Percentiles rank a stretch among this genome's conserved stretches.
Conservation (phyloP, 2,329 filamentous ascomycete species). For the Microsporum ferrugineum region DNA sequence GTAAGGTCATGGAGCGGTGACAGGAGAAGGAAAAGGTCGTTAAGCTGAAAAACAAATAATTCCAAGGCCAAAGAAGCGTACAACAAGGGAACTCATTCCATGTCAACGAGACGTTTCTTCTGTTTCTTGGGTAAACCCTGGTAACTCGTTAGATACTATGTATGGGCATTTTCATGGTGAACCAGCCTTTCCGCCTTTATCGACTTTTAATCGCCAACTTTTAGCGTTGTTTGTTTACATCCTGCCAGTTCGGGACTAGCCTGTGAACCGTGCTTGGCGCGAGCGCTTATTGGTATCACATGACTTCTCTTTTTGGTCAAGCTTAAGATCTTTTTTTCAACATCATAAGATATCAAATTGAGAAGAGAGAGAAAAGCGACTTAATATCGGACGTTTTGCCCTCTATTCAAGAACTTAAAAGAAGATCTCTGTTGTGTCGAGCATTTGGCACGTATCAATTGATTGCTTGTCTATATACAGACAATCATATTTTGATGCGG, state of each 20-base stretch:
- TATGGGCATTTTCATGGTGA: not conserved
- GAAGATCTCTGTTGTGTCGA: not conserved
- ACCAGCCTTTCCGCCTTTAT: slow-evolving; percentile 1
- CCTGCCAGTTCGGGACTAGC: slow-evolving; percentile 9
- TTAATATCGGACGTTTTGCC: not conserved
- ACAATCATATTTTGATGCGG: not conserved
- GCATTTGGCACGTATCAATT: not conserved
- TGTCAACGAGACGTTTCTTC: not conserved
- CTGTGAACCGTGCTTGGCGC: slow-evolving; percentile 5
- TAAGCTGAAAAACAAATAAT: not conserved
- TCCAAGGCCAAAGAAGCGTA: not conserved
- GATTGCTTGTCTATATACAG: not conserved
- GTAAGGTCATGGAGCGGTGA: not conserved
- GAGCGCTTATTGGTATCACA: not conserved
- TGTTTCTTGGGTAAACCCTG: not conserved
- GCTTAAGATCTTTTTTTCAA: not conserved
- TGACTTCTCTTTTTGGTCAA: not conserved
- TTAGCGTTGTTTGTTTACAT: slow-evolving; percentile 15
- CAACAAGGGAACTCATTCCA: not conserved
- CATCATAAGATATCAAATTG: not conserved
- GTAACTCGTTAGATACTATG: not conserved
- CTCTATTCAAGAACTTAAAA: not conserved
- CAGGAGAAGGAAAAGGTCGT: not conserved
- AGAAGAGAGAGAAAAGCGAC: not conserved
- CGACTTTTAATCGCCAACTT: slow-evolving; percentile 6